Conservation (phyloP, 306 rosid genomes). For the Corylus americana region DNA sequence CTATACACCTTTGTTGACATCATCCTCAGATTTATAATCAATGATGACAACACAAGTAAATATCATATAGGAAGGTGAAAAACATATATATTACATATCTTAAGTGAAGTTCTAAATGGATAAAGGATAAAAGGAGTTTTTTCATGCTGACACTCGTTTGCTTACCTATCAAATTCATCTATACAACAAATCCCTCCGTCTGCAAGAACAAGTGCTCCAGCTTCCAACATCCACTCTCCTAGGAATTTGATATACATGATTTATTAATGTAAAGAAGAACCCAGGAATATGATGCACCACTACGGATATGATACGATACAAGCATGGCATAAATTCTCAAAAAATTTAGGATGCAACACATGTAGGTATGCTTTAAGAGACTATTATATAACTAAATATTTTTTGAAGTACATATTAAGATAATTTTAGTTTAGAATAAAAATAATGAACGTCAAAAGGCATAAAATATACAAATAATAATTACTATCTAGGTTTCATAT, state of each 20-base stretch:
- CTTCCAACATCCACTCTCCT: constrained; percentile 99
- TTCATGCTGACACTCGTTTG: not conserved
- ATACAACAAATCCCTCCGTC: constrained; percentile 99
- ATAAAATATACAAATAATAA: not conserved
- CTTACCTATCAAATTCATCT: constrained; percentile 91
- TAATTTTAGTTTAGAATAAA: not conserved
- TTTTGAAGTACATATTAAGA: not conserved
- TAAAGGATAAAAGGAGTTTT: not conserved
- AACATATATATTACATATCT: not conserved
- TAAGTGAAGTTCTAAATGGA: not conserved
- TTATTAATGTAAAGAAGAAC: not conserved
- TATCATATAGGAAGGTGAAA: not conserved
- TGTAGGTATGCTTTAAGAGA: not conserved
- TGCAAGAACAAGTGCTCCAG: constrained; percentile 97
- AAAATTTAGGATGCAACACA: not conserved
- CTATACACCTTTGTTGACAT: not conserved
- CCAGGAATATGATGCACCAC: not conserved
- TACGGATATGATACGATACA: not conserved
- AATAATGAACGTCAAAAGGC: not conserved
- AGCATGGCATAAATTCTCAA: not conserved
- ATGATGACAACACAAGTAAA: not conserved
- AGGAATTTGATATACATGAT: constrained; percentile 23
- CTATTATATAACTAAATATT: not conserved
- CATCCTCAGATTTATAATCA: not conserved
- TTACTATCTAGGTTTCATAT: not conserved